Evolutionary conservation across 192 early-diverging fungal genomes (phyloP).

Genomic region (Entomortierella parvispora): DNA sequence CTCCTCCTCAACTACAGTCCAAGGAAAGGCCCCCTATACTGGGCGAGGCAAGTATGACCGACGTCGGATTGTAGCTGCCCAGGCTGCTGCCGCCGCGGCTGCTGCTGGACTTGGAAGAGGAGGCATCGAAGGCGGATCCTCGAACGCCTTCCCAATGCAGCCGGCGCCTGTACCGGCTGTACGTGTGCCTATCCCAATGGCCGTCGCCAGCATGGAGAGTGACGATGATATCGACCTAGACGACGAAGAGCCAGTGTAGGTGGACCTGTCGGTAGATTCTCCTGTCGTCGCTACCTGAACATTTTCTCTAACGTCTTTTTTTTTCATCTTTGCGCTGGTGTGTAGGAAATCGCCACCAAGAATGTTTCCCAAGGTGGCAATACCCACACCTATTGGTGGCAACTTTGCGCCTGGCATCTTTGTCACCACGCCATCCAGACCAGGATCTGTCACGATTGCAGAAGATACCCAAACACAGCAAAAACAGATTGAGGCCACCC

Average conservation of each 20-base stretch:
- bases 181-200: slow-evolving; percentile 37
- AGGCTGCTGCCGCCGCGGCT: slow-evolving; percentile 59
- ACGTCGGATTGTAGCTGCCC: slow-evolving; percentile 55
- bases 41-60: slow-evolving; percentile 44
- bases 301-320: neutral
- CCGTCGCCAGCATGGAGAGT: slow-evolving; percentile 57
- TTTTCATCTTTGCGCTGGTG: neutral
- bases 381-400: slow-evolving; percentile 35
- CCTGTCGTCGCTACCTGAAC: neutral
- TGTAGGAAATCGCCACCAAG: slow-evolving; percentile 50
- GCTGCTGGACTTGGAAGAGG: slow-evolving; percentile 53
- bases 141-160: slow-evolving; percentile 25
- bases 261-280: too few species aligned
- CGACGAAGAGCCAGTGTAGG: slow-evolving; percentile 65
- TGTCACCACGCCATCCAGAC: slow-evolving; percentile 58
- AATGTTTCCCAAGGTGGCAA: slow-evolving; percentile 45
- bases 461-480: slow-evolving; percentile 39
- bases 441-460: slow-evolving; percentile 49
- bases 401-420: slow-evolving; percentile 59
- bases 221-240: slow-evolving; percentile 74
- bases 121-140: slow-evolving; percentile 25
- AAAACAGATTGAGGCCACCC: neutral
- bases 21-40: slow-evolving; percentile 21
- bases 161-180: slow-evolving; percentile 30
- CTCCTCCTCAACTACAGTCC: neutral